Evolutionary conservation across 345 rosid species (phyloP), one percentile per base, ranked within the genome.

Genomic region (Arabidopsis suecica): DNA sequence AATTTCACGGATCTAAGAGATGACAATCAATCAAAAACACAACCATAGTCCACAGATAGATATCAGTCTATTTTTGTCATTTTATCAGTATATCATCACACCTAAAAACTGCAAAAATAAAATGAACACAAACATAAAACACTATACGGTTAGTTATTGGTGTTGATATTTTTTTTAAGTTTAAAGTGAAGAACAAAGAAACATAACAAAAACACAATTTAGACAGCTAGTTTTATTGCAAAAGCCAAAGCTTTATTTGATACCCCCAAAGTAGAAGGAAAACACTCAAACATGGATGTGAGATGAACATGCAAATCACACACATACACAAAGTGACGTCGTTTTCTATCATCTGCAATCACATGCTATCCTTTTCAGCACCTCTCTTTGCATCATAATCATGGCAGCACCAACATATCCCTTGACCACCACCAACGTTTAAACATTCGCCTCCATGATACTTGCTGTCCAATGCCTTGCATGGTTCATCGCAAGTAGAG

Each of bases 171-270:
- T n/a, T n/a, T n/a, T n/a, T n/a, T n/a, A n/a, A n/a, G 37, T 7
- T 41, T 61, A 25, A 61, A 76, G 64, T 62, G 33, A 57, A 64
- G 34, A 68, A 61, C 59, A 75, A 47, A 69, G 45, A 45, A 65
- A 58, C 59, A 78, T 71, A 72, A 56, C 60, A 56, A 28, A 61
- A 44, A 72, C 77, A 66, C 72, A 28, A 72, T 66, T 58, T 72
- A 60, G 69, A 72, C 81, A 78, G 78, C 81, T 67, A 64, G 69
- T 32, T 53, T 73, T 73, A 16, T 58, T 58, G 62, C 76, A 64
- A 77, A 71, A 58, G 77, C 77, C 81, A 65, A 65, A 64, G 81
- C 76, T 61, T 44, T 57, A 6, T 37, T 55, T 77, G 57, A 61
- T 61, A 6, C 69, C 73, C 66, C 60, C 45, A 41, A 41, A 41